Conservation (phyloP, 352 stramenopile genomes). For the Phytophthora parvispora region DNA sequence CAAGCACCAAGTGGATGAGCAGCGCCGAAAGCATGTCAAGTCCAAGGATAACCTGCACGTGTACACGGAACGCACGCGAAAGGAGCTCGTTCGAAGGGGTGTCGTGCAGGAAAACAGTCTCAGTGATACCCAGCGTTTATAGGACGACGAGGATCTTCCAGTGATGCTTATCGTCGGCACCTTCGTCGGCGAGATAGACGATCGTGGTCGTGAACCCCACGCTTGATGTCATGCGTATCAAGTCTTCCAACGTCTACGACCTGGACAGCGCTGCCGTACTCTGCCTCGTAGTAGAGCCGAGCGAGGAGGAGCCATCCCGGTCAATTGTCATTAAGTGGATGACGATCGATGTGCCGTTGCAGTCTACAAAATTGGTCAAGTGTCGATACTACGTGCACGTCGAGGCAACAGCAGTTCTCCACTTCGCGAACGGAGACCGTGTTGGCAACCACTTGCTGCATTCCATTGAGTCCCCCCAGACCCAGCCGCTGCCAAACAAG, state of each 20-base stretch:
- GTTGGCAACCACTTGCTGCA: not conserved
- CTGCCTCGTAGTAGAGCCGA: not conserved
- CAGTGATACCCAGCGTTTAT: not conserved
- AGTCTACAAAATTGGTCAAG: not conserved
- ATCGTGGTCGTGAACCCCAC: slow-evolving; percentile 37
- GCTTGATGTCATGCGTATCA: not conserved
- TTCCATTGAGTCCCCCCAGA: not conserved
- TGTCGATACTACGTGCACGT: not conserved
- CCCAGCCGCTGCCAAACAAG: not conserved
- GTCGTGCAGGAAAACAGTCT: not conserved
- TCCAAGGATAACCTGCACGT: slow-evolving; percentile 22
- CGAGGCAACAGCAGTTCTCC: not conserved
- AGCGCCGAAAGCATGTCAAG: slow-evolving; percentile 23
- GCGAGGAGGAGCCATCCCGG: not conserved
- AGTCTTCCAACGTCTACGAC: not conserved
- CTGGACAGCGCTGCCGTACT: not conserved
- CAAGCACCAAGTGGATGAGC: slow-evolving; percentile 7
- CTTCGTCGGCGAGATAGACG: slow-evolving; percentile 19
- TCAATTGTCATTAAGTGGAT: not conserved
- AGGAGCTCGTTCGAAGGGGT: not conserved
- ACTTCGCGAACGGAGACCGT: slow-evolving; percentile 3
- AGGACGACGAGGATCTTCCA: not conserved
- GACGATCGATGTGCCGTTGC: not conserved
- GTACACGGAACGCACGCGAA: slow-evolving; percentile 8
- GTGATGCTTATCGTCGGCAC: slow-evolving; percentile 16